Evolutionary conservation across 106 monocot genomes (phyloP), one percentile per base, ranked within the genome.

Genomic region (Dendrobium catenatum): DNA sequence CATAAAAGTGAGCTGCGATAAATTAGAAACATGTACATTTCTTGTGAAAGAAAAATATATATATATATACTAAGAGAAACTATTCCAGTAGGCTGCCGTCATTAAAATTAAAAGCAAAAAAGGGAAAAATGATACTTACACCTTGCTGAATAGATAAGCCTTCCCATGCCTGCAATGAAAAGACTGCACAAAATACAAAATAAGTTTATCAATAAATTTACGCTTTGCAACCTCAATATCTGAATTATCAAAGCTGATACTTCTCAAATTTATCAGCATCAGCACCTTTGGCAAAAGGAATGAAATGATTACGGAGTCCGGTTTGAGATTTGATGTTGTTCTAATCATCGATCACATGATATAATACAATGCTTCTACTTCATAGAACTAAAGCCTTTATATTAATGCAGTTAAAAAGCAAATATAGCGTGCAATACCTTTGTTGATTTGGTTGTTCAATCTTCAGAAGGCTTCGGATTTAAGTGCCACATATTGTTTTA

Each of bases 121-220:
- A 43, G 3, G 0, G 29, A 46, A 7, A 48, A 64, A 61, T 68
- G 59, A 56, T 29, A 87, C 86, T 85, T 91, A 91, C 91, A 91
- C 86, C 79, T 86, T 86, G 82, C 81, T 80, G 87, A 91, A 91
- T 88, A 91, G 89, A 75, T 91, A 91, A 76, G 91, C 91, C 73
- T 91, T 91, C 77, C 91, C 91, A 79, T 91, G 86, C 91, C 72
- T 91, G 91, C 81, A 85, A 77, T 89, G 91, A 79, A 91, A 91
- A 74, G 83, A 55, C 91, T 91, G 89, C 18, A 90, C n/a, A 75
- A 6, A 84, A 44, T 44, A 74, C 42, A 74, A 2, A 74, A 16
- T 74, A 74, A 42, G 18, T 42, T 43, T 15, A 19, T 42, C 17
- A 42, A 43, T 16, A 72, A 72, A 72, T 10, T 43, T 8, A 74